A percentile compares a stretch with the other conserved stretches of the same genome.
phyloP scores from a whole-genome alignment of 805 yeast species.

The Pichia cephalocereana region DNA sequence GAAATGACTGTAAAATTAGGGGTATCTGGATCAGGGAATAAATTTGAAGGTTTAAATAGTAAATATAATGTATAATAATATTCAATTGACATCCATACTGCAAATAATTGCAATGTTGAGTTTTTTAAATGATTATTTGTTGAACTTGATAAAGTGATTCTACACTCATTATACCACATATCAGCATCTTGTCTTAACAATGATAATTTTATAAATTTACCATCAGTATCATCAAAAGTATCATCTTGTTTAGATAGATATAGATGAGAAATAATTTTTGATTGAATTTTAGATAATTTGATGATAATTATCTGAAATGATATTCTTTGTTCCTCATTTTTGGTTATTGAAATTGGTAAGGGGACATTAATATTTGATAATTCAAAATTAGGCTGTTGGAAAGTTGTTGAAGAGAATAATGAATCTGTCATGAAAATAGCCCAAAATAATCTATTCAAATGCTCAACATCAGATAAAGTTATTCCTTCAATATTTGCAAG shows the following conservation, averaged over 20 bases:
- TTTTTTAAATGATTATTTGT: background rate
- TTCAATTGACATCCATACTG: conserved; percentile 31
- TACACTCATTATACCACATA: conserved; percentile 25
- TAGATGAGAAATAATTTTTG: conserved; percentile 27
- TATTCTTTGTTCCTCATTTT: conserved; percentile 35
- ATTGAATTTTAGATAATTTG: conserved; percentile 37
- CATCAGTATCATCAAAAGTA: background rate
- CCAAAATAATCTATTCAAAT: conserved; percentile 32
- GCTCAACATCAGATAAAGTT: conserved; percentile 31
- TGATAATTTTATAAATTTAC: conserved; percentile 24
- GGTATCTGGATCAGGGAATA: conserved; percentile 36
- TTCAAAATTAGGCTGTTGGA: conserved; percentile 21
- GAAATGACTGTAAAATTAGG: conserved; percentile 24
- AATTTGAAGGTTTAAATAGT: conserved; percentile 40
- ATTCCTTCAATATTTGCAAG: conserved; percentile 2
- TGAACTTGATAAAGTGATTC: conserved; percentile 13
- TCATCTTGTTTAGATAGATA: background rate
- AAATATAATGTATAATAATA: conserved; percentile 39
- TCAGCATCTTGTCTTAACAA: conserved; percentile 30
- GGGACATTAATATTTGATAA: conserved; percentile 24
- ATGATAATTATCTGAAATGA: conserved; percentile 30
- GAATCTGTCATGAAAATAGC: conserved; percentile 22
- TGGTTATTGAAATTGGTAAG: conserved; percentile 26
- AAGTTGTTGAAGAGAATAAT: conserved; percentile 19
- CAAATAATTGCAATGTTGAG: conserved; percentile 23